Base-by-base conservation (phyloP, 1,284 basidiomycete species). In the Boletus semigastroideus region DNA sequence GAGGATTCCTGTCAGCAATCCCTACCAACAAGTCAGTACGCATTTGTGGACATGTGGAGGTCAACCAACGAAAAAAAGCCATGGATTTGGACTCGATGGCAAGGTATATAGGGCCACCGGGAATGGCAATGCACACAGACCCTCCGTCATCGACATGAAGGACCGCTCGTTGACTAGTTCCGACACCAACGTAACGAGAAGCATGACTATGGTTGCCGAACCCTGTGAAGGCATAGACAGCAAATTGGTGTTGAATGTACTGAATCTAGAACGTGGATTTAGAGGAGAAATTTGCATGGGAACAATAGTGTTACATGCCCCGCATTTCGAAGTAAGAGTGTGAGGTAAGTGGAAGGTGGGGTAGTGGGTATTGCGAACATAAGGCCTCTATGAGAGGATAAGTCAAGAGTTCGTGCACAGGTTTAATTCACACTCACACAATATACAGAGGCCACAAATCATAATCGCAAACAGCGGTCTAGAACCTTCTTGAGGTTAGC, bases 401-500 rank as follows among this genome's bases (percentile, higher is more conserved):
- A 3, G 19, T 54, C 20, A 53, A 39, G 25, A 28, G 3, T n/a
- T 12, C 2, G 22, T 27, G 34, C 13, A 42, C 30, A 17, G 5
- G 2, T n/a, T 16, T 28, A 13, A 13, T 6, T 38, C 22, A 7
- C 8, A 19, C 61, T 27, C 70, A 81, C 66, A 86, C 64, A 12
- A 83, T 69, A 58, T 89, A 89, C 25, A 89, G 55, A 0, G 87
- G 87, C 84, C 86, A 90, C 53, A 89, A 68, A 54, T 84, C 79
- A 59, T 81, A 87, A 61, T 90, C 86, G 37, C 73, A 76, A 4
- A 88, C 51, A 3, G 81, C 78, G 17, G 64, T 67, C 75, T 77
- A 84, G 9, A 89, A 72, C 51, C 78, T 77, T 58, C 72, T 75
- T 12, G 77, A 30, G 0, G 77, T 73, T n/a, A 90, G 65, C 1